These are phyloP conservation scores for Senna siamea DNA, from an alignment of 306 rosid genomes.

Conservation along the genomic window DNA sequence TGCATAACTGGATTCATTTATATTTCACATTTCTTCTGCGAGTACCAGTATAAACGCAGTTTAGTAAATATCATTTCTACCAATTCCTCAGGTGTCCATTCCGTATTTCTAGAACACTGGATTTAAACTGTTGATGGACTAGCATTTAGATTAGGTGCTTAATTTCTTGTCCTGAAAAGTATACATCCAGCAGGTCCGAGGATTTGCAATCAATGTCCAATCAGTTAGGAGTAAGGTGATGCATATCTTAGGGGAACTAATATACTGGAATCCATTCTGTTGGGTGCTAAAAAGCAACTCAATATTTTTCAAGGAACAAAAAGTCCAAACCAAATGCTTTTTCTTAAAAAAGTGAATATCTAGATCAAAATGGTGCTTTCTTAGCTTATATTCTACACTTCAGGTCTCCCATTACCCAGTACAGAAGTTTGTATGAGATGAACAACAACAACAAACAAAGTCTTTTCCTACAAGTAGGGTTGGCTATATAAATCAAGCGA, in stretches of 20 bases:
- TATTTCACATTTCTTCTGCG: background rate
- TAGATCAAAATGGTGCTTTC: background rate
- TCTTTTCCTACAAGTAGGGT: too few species aligned
- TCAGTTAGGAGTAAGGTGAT: background rate
- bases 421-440: background rate
- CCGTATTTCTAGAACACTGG: too few species aligned
- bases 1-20: background rate
- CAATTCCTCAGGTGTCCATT: background rate
- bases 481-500: too few species aligned
- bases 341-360: slow-evolving; percentile 16
- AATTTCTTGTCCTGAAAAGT: background rate
- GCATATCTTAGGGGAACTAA: background rate
- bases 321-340: slow-evolving; percentile 5
- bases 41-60: background rate
- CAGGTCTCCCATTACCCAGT: background rate
- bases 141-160: background rate
- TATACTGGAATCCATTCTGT: background rate
- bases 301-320: background rate
- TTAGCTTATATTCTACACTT: background rate
- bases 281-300: slow-evolving; percentile 5
- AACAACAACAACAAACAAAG: too few species aligned
- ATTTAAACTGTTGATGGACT: background rate
- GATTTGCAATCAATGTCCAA: slow-evolving; percentile 11
- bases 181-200: background rate
- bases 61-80: slow-evolving; percentile 5